Conservation (phyloP, 1,284 basidiomycete genomes). For the Trametes polyzona region DNA sequence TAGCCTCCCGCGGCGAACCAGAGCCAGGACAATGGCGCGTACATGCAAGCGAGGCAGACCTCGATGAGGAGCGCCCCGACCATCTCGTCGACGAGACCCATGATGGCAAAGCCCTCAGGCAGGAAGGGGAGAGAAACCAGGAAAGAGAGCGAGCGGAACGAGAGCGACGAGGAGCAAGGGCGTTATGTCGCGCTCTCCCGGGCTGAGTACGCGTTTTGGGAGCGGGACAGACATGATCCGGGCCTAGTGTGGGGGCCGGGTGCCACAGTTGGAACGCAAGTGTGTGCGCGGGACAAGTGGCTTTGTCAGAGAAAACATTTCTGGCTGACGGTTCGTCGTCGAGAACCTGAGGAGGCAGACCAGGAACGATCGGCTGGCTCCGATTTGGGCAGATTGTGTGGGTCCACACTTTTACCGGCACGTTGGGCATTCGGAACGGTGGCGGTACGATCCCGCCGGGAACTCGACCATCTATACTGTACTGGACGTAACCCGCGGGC, state of each 20-base stretch:
- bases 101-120: neutral
- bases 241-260: neutral
- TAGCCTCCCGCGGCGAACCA: neutral
- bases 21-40: neutral
- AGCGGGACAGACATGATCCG: neutral
- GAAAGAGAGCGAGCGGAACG: neutral
- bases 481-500: no score
- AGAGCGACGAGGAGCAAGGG: no score
- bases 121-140: neutral
- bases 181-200: neutral
- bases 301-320: no score
- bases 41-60: constrained; percentile 16
- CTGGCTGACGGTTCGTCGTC: no score
- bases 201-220: neutral
- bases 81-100: constrained; percentile 3
- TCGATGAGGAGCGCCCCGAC: constrained; percentile 11
- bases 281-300: no score
- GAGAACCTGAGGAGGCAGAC: neutral
- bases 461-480: no score
- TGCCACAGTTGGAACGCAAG: no score
- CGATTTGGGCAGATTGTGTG: neutral
- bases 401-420: constrained; percentile 1
- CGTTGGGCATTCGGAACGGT: constrained; percentile 1
- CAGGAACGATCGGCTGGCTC: neutral
- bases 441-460: neutral